Conservation (phyloP, 306 rosid species). For the Lathyrus tuberosus region DNA sequence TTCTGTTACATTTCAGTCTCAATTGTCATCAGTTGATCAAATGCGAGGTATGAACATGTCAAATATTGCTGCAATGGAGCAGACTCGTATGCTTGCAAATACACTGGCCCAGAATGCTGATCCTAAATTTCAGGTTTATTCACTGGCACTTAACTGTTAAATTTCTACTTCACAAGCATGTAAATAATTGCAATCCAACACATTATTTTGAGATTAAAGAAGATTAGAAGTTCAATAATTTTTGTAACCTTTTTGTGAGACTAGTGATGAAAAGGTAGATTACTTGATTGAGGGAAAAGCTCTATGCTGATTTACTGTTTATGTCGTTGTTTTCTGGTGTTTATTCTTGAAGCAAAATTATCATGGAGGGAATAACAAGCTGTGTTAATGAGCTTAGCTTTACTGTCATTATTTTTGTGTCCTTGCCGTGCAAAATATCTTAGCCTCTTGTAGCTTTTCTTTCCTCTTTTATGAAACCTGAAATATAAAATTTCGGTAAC, state of each 20-base stretch:
- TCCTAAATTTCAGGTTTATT: constrained; percentile 94
- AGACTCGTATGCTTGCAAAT: constrained; percentile 94
- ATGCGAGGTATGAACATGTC: constrained; percentile 68
- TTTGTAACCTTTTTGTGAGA: constrained; percentile 20
- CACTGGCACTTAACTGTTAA: constrained; percentile 21
- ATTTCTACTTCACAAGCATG: constrained; percentile 35
- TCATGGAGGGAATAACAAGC: constrained; percentile 25
- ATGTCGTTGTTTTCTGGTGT: not conserved
- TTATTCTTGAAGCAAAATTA: constrained; percentile 8
- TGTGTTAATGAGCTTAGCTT: constrained; percentile 18
- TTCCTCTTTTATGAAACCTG: not conserved
- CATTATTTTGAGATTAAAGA: constrained; percentile 10
- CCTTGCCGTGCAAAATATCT: constrained; percentile 8
- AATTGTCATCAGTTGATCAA: constrained; percentile 73
- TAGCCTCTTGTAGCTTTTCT: constrained; percentile 25
- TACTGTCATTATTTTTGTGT: constrained; percentile 20
- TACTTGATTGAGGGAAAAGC: constrained; percentile 8
- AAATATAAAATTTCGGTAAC: constrained; percentile 3
- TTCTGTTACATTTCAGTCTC: constrained; percentile 59
- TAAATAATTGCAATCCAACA: constrained; percentile 15
- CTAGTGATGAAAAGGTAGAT: constrained; percentile 13
- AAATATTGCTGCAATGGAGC: constrained; percentile 86
- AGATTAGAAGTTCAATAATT: constrained; percentile 21
- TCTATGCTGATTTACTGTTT: constrained; percentile 8
- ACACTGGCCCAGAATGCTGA: constrained; percentile 86